Base-by-base conservation (phyloP, 352 stramenopile species). In the Phytophthora europaea region DNA sequence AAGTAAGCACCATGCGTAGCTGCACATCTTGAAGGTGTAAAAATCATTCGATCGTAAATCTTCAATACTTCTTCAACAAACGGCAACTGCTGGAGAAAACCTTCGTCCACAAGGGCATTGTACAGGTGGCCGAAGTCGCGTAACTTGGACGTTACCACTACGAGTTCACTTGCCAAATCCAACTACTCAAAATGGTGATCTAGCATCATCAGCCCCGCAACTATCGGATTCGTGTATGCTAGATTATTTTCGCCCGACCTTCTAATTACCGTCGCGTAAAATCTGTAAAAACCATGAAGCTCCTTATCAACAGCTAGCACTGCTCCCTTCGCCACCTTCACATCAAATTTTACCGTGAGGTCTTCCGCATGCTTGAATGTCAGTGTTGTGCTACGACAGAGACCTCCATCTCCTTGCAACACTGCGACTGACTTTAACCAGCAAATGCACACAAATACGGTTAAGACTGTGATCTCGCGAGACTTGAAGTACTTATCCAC, bases 61-160 rank as follows among this genome's bases (percentile, higher is more conserved):
- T 45, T 13, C 26, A 83, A 51, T 18, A 76, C 15, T 0, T 65
- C 62, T 2, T 81, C 73, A 7, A 79, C 60, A 53, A 79, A 75
- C 12, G 68, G 59, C 12, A 76, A 73, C 18, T 18, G n/a, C 0
- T 51, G 12, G 2, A 83, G 16, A 22, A 79, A 53, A 1, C 55
- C 22, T n/a, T 59, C 53, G 13, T 70, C 54, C 38, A 57, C 23
- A 1, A 83, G 54, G 20, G 69, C 73, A 28, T 62, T 61, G 54
- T 79, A 83, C 26, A 83, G 38, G 22, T 82, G 67, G 1, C 61
- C 54, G 31, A 82, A 79, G 33, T 60, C 67, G 43, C 63, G 54
- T n/a, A 79, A 59, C 1, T 52, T 69, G 2, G 56, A 61, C 15
- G 67, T 69, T 33, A 36, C 72, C 71, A 56, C 40, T 51, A 12